Evolutionary conservation across 345 rosid genomes (phyloP).

Genomic region (Aegle marmelos): DNA sequence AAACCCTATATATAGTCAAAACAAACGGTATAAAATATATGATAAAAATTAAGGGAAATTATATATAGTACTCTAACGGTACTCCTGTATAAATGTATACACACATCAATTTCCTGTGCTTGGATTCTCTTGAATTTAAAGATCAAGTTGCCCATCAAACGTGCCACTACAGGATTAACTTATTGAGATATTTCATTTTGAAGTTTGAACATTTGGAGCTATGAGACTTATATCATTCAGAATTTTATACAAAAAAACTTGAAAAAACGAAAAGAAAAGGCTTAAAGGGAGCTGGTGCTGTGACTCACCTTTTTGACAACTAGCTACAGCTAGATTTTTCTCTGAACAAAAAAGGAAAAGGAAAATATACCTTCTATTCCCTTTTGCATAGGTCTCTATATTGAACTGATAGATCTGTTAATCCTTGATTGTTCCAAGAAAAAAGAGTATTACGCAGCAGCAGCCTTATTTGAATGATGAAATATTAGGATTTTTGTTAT

Average conservation of each 20-base stretch:
- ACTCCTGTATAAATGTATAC: background rate
- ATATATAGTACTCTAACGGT: background rate
- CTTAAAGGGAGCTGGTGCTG: background rate
- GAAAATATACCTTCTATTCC: background rate
- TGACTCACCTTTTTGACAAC: background rate
- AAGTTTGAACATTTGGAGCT: background rate
- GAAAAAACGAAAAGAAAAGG: background rate
- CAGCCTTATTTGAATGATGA: background rate
- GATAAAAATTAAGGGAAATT: background rate
- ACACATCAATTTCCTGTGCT: background rate
- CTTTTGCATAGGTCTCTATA: background rate
- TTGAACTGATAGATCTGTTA: slow-evolving; percentile 3
- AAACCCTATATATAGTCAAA: slow-evolving; percentile 13
- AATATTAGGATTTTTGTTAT: background rate
- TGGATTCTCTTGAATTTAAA: slow-evolving; percentile 10
- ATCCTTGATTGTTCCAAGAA: slow-evolving; percentile 13
- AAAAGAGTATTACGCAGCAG: slow-evolving; percentile 9
- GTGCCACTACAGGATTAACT: background rate
- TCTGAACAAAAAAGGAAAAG: background rate
- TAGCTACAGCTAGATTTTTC: background rate
- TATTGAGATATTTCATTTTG: background rate
- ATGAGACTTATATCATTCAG: background rate
- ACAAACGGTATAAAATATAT: background rate
- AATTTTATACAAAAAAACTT: background rate
- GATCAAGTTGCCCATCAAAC: background rate